Conservation (phyloP, 1,284 basidiomycete genomes). For the Irpex sp. region DNA sequence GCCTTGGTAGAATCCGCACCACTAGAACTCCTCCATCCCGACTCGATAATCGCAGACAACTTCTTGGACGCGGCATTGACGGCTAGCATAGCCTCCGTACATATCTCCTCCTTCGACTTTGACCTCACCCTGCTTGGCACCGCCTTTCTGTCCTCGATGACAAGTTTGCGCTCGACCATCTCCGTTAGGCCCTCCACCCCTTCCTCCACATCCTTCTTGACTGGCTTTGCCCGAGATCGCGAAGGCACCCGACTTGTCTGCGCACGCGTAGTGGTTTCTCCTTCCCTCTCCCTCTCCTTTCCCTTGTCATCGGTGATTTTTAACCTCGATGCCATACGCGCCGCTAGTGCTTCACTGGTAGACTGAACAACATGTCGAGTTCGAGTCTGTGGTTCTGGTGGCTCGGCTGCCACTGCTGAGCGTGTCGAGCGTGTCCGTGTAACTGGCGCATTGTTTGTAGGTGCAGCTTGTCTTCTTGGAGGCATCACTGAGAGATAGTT, state of each 20-base stretch:
- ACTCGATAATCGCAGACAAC: conserved; percentile 47
- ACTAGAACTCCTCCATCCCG: conserved; percentile 49
- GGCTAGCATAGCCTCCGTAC: conserved; percentile 46
- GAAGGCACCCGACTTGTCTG: not conserved
- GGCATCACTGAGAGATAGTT: too few species aligned
- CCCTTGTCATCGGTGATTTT: not conserved
- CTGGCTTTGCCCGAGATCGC: not conserved
- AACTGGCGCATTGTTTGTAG: too few species aligned
- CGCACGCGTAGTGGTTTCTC: not conserved
- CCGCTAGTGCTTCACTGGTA: not conserved
- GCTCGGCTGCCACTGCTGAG: not conserved
- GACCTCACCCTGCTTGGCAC: not conserved
- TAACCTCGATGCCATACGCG: not conserved
- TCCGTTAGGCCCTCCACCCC: not conserved
- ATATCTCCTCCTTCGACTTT: conserved; percentile 22
- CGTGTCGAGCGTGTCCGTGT: not conserved
- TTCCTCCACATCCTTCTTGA: not conserved
- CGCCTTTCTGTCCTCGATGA: not conserved
- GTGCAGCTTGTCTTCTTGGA: too few species aligned
- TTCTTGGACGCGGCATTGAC: conserved; percentile 60
- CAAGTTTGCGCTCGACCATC: not conserved
- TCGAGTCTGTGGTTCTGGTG: not conserved
- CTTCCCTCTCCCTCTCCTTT: not conserved
- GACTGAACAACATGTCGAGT: too few species aligned
- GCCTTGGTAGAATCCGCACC: conserved; percentile 18